Conservation (phyloP, 2,329 filamentous ascomycete genomes). For the Truncatella angustata region DNA sequence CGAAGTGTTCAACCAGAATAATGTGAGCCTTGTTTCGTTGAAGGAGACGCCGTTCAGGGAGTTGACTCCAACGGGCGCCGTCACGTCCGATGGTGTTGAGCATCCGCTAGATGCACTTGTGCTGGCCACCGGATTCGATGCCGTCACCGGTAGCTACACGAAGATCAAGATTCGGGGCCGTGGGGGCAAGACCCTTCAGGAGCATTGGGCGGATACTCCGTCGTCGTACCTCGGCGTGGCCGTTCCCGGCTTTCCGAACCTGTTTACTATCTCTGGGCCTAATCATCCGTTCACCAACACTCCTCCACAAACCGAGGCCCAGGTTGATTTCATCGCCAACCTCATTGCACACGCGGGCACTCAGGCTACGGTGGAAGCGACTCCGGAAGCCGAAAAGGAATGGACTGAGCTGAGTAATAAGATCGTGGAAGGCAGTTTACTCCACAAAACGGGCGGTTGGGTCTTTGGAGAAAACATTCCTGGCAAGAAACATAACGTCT, state of each 20-base stretch:
- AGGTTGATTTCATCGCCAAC: not conserved
- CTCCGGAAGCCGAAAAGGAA: not conserved
- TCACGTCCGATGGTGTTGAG: conserved; percentile 1
- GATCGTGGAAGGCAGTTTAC: not conserved
- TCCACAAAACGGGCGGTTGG: not conserved
- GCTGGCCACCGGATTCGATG: not conserved
- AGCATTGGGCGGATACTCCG: not conserved
- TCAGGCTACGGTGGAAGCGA: not conserved
- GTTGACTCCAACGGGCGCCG: not conserved
- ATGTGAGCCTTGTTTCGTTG: not conserved
- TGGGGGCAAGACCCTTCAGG: not conserved
- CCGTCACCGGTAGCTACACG: not conserved
- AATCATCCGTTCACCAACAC: not conserved
- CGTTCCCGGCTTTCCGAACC: conserved; percentile 1
- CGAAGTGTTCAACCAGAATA: not conserved
- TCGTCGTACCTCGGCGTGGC: not conserved
- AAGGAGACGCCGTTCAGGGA: not conserved
- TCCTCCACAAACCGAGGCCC: not conserved
- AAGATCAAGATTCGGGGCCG: not conserved
- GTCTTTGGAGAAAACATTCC: not conserved
- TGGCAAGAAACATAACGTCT: not conserved
- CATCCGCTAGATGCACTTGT: not conserved
- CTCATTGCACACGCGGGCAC: not conserved
- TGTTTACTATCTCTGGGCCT: not conserved
- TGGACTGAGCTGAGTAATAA: not conserved